Conservation (phyloP, 2,329 filamentous ascomycete genomes). For the Penicillium vulpinum region DNA sequence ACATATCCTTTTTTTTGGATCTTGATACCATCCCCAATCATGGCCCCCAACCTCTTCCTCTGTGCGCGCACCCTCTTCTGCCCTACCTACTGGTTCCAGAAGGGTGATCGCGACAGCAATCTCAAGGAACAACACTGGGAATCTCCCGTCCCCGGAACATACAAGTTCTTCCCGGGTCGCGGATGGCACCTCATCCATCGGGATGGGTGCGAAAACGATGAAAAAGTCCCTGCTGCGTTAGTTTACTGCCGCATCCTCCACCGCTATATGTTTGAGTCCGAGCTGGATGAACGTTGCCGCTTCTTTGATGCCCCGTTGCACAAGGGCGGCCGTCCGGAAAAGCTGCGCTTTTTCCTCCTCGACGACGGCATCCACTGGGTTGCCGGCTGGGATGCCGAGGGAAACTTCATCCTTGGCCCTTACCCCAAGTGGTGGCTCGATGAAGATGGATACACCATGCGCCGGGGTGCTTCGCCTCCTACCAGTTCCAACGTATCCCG, state of each 20-base stretch:
- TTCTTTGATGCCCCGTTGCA: constrained; percentile 43
- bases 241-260: constrained; percentile 53
- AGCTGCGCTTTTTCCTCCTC: constrained; percentile 51
- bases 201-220: constrained; percentile 36
- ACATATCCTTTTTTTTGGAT: not conserved
- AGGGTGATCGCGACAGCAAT: constrained; percentile 40
- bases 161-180: constrained; percentile 52
- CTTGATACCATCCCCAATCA: constrained; percentile 25
- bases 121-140: constrained; percentile 51
- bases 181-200: constrained; percentile 53
- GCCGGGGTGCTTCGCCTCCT: constrained; percentile 32
- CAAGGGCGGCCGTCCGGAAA: constrained; percentile 38
- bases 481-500: constrained; percentile 39
- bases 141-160: constrained; percentile 49
- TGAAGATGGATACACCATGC: constrained; percentile 39
- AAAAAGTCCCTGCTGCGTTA: constrained; percentile 39
- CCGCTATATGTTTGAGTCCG: constrained; percentile 50
- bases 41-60: constrained; percentile 55
- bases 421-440: constrained; percentile 54
- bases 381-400: constrained; percentile 51
- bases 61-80: constrained; percentile 51
- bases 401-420: constrained; percentile 52
- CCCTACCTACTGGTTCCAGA: constrained; percentile 53
- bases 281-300: constrained; percentile 50
- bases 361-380: constrained; percentile 53